These are phyloP conservation scores for Fusarium begoniae DNA, from an alignment of 2,329 filamentous ascomycete species.

Conservation along the genomic window DNA sequence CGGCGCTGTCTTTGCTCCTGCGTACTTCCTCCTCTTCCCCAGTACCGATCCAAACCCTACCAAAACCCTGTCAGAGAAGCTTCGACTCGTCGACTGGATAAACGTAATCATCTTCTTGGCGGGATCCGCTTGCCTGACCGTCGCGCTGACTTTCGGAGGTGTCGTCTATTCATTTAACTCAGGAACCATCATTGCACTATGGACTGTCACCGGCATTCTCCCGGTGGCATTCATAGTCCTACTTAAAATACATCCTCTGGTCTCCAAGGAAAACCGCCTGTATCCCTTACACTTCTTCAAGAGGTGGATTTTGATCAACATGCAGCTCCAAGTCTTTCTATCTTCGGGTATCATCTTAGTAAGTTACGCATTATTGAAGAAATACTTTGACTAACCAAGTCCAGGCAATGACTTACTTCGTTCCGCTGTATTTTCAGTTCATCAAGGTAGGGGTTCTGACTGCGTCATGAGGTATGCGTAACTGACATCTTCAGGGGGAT, in stretches of 20 bases:
- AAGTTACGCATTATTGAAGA: fast-evolving
- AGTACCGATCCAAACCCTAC: neutral
- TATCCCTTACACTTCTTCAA: neutral
- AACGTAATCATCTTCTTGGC: neutral
- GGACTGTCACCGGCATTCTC: neutral
- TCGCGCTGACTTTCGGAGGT: neutral
- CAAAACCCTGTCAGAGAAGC: neutral
- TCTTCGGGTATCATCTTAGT: neutral
- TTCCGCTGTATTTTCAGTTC: neutral
- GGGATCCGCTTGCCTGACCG: neutral
- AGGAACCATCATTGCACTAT: neutral
- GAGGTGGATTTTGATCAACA: neutral
- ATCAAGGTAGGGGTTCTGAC: neutral
- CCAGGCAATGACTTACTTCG: neutral
- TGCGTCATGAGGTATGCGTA: fast-evolving
- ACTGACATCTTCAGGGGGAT: neutral
- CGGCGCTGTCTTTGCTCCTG: neutral
- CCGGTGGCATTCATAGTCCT: neutral
- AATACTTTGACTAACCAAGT: fast-evolving
- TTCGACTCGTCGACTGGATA: neutral
- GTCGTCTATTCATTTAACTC: neutral
- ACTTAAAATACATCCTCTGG: neutral
- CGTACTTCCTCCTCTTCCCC: neutral
- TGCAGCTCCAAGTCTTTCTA: neutral
- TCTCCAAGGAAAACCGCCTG: neutral